A percentile compares a stretch with the other conserved stretches of the same genome.
These are phyloP conservation scores for Castanopsis chinensis DNA, from an alignment of 306 rosid species.

Conservation along the genomic window DNA sequence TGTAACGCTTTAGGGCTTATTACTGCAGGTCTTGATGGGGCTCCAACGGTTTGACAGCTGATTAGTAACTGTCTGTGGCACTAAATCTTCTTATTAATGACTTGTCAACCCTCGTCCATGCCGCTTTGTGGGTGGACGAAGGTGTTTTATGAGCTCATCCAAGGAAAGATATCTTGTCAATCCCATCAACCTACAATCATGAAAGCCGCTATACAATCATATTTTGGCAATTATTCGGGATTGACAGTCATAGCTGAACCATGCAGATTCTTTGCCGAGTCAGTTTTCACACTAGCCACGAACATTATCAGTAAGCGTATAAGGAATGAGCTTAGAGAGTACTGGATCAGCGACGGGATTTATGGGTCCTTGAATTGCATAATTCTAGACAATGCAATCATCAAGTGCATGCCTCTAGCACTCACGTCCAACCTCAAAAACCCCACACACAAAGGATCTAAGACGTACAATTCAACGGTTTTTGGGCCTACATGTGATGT, in stretches of 20 bases:
- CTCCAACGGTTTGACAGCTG: too few relatives aligned
- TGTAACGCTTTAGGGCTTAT: too few relatives aligned
- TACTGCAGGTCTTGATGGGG: too few relatives aligned
- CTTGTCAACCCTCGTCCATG: too few relatives aligned
- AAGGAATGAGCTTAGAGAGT: slow-evolving; percentile 39
- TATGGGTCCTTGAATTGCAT: slow-evolving; percentile 37
- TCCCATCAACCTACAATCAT: slow-evolving; percentile 13
- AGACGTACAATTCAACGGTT: slow-evolving; percentile 30
- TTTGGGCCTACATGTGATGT: slow-evolving; percentile 69
- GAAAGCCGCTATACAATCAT: slow-evolving; percentile 21
- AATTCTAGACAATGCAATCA: slow-evolving; percentile 30
- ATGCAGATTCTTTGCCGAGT: slow-evolving; percentile 52
- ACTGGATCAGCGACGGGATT: slow-evolving; percentile 63
- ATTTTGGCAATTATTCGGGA: slow-evolving; percentile 22
- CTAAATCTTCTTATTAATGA: too few relatives aligned
- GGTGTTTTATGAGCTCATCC: too few relatives aligned
- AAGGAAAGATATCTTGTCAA: too few relatives aligned
- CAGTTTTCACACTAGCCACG: slow-evolving; percentile 39
- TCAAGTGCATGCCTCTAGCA: slow-evolving; percentile 34
- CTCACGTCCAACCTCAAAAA: slow-evolving; percentile 9
- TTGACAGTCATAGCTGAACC: slow-evolving; percentile 45
- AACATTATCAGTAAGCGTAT: slow-evolving; percentile 53
- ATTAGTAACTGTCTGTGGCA: too few relatives aligned
- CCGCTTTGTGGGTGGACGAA: too few relatives aligned
- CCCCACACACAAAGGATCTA: not conserved